Base-by-base conservation (phyloP, 495 filamentous ascomycete species). In the Venustampulla echinocandica region DNA sequence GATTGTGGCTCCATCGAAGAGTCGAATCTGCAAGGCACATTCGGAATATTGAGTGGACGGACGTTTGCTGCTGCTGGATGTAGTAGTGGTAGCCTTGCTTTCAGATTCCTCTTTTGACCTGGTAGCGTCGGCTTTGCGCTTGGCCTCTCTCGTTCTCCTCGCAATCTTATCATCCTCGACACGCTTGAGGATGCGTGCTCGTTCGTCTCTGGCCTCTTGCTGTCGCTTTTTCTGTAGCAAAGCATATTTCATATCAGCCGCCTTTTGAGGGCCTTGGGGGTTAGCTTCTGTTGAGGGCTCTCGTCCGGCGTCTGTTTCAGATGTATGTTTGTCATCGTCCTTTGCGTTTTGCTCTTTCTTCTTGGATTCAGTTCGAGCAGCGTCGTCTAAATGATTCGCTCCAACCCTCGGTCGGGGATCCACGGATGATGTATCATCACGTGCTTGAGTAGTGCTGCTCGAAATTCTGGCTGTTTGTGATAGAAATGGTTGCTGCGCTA, bases 1-100 rank as follows among this genome's bases (percentile, higher is more conserved):
- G 38, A 96, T 75, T 11, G 77, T 87, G 23, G 77, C 77, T 10
- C 90, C 90, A 58, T 95, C 87, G 32, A 94, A 83, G 0, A 95
- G 68, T 1, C 90, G 80, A 32, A 95, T 77, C 55, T 92, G 89
- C 4, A 97, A 63, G 10, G 83, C 76, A 51, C 75, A 84, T 44
- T 70, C 64, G 23, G 32, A 19, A 5, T 28, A 46, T 4, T 28
- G 17, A 13, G 33, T 55, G 13, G 35, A 21, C 9, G 35, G 20
- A 17, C 38, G 15, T 6, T 20, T 37, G 2, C 10, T 14, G 24
- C 22, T 47, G 18, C 44, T 48, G 2, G 49, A 20, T 13, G 15
- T 21, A 14, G 46, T 5, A 14, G 44, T 44, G 13, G 33, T 34
- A 1, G 33, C 17, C 10, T 54, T 35, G 17, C 42, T 34, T 3